A percentile compares a stretch with the other conserved stretches of the same genome.
phyloP scores from a whole-genome alignment of 139 green algal genomes.

The Tetradesmus lagerheimii region DNA sequence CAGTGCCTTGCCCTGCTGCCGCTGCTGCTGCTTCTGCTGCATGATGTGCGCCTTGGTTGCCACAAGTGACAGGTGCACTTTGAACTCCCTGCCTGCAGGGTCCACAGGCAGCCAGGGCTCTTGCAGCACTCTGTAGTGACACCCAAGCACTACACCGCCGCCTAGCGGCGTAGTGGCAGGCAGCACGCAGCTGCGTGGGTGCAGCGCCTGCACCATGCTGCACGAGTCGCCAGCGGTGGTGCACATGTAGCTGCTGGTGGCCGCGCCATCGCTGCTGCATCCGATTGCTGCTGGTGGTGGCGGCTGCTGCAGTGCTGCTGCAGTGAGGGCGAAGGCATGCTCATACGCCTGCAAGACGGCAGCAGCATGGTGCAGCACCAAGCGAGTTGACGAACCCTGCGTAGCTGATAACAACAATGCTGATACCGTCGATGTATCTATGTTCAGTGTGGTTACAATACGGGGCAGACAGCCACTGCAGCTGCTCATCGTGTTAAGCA shows the following conservation, averaged over 20 bases:
- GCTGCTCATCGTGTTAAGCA: neutral
- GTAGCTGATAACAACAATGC: no score
- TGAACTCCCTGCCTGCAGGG: slow-evolving; percentile 27
- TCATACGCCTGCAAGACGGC: neutral
- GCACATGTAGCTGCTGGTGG: neutral
- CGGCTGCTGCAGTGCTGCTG: neutral
- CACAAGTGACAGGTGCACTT: slow-evolving; percentile 40
- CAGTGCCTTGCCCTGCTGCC: neutral
- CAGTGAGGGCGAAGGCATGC: neutral
- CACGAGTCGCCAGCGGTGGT: neutral
- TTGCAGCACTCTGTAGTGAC: slow-evolving; percentile 34
- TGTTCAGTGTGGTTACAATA: neutral
- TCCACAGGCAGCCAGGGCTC: slow-evolving; percentile 36
- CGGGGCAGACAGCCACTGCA: neutral
- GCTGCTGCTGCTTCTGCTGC: slow-evolving; percentile 37
- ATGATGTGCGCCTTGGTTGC: slow-evolving; percentile 29
- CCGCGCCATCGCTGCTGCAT: neutral
- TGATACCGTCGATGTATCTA: no score
- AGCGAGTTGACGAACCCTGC: no score
- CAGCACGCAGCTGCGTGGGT: neutral
- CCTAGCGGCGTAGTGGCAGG: neutral
- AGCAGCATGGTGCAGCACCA: neutral
- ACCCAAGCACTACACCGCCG: slow-evolving; percentile 30
- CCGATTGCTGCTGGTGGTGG: neutral
- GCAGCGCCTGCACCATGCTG: slow-evolving; percentile 14